A percentile compares a stretch with the other conserved stretches of the same genome.
Evolutionary conservation across 176 grass and related monocot genomes (phyloP).

Genomic region (Alopecurus myosuroides): DNA sequence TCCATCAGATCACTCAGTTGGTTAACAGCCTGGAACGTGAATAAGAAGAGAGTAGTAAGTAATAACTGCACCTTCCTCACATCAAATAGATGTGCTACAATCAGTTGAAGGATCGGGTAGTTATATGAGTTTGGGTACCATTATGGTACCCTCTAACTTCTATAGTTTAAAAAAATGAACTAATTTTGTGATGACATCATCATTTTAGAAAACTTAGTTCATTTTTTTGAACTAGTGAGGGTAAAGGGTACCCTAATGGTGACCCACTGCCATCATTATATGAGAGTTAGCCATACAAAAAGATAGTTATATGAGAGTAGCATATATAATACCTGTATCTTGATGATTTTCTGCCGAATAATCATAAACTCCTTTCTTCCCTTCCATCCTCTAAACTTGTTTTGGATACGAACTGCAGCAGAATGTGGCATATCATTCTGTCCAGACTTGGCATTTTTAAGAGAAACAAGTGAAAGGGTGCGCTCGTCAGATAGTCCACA

Average conservation of each 20-base stretch:
- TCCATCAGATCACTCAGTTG: background rate
- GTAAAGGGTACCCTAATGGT: too few species aligned
- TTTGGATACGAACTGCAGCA: conserved; percentile 91
- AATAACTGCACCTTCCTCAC: background rate
- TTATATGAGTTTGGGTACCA: too few species aligned
- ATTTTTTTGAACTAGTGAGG: too few species aligned
- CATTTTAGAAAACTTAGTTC: too few species aligned
- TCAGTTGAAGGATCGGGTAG: background rate
- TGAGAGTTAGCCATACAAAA: background rate
- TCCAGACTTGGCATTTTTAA: conserved; percentile 53
- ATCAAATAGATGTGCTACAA: background rate
- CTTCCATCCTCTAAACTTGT: conserved; percentile 99
- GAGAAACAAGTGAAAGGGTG: conserved; percentile 70
- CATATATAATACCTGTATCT: conserved; percentile 73
- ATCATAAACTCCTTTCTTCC: conserved; percentile 83
- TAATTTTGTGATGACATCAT: too few species aligned
- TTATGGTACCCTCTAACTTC: too few species aligned
- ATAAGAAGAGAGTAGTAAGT: background rate
- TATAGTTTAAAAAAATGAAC: too few species aligned
- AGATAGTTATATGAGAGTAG: background rate
- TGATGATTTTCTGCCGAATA: conserved; percentile 81
- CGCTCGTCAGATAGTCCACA: conserved; percentile 73
- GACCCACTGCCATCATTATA: too few species aligned
- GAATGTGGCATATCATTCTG: conserved; percentile 51
- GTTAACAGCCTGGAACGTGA: background rate